Percentiles rank a stretch among this genome's conserved stretches.
phyloP scores from a whole-genome alignment of 106 monocot species.

The Triglochin maritima region DNA sequence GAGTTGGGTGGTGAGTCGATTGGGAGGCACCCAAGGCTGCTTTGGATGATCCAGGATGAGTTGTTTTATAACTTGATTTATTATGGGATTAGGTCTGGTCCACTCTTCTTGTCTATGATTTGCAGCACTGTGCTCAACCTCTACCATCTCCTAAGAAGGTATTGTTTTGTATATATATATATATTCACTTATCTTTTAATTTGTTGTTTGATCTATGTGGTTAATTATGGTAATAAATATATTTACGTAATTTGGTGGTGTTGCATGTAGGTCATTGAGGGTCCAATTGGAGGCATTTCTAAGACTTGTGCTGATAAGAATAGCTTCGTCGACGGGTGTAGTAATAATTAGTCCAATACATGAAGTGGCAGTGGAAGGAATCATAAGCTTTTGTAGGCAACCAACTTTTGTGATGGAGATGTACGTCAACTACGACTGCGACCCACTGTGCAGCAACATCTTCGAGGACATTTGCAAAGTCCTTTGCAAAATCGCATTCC shows the following conservation, averaged over 20 bases:
- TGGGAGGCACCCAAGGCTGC: conserved; percentile 45
- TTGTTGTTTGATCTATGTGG: no score
- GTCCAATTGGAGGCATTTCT: conserved; percentile 93
- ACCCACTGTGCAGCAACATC: conserved; percentile 43
- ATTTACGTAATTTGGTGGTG: no score
- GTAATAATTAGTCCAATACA: conserved; percentile 21
- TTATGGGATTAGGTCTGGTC: conserved; percentile 37
- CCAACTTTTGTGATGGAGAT: conserved; percentile 61
- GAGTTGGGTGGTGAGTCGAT: conserved; percentile 74
- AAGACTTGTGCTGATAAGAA: conserved; percentile 40
- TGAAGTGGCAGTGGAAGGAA: conserved; percentile 75
- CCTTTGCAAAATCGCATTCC: conserved; percentile 74
- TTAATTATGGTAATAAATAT: no score
- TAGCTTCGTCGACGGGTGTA: conserved; percentile 29
- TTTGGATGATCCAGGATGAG: conserved; percentile 66
- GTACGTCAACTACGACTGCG: conserved; percentile 94
- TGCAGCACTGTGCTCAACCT: conserved; percentile 85
- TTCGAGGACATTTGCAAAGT: conserved; percentile 60
- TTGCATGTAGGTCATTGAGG: conserved; percentile 35
- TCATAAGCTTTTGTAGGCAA: conserved; percentile 69
- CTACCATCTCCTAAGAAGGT: conserved; percentile 77
- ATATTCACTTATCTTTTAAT: no score
- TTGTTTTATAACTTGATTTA: conserved; percentile 73
- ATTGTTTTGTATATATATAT: no score
- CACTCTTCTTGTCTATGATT: conserved; percentile 72